Evolutionary conservation across 192 early-diverging fungal genomes (phyloP).

Genomic region (Coemansia sp.): DNA sequence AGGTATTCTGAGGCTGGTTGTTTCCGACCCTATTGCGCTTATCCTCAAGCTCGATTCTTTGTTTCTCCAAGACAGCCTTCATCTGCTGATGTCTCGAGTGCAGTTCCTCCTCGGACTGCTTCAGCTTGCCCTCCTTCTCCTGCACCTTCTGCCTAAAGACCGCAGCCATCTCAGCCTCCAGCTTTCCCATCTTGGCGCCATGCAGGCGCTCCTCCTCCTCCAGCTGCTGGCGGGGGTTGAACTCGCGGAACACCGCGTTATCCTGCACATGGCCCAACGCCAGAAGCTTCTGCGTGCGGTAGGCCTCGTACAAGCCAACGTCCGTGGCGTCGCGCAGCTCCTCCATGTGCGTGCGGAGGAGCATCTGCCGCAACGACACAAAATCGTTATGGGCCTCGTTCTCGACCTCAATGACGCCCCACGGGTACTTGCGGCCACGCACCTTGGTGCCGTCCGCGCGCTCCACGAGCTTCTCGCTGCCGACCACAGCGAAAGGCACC

Average conservation of each 20-base stretch:
- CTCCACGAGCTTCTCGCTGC: slow-evolving; percentile 80
- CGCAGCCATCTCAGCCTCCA: slow-evolving; percentile 97
- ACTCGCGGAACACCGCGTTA: slow-evolving; percentile 74
- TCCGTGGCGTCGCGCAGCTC: slow-evolving; percentile 93
- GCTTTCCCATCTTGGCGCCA: slow-evolving; percentile 91
- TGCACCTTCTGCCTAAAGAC: slow-evolving; percentile 98
- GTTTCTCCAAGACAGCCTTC: slow-evolving; percentile 94
- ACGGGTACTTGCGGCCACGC: slow-evolving; percentile 87
- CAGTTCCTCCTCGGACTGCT: slow-evolving; percentile 94
- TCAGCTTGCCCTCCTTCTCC: slow-evolving; percentile 97
- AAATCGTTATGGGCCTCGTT: slow-evolving; percentile 96
- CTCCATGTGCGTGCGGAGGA: slow-evolving; percentile 90
- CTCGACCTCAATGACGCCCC: slow-evolving; percentile 95
- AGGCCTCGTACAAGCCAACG: slow-evolving; percentile 87
- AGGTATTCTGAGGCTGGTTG: neutral
- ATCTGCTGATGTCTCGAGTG: slow-evolving; percentile 95
- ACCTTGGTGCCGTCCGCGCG: slow-evolving; percentile 78
- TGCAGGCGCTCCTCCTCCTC: slow-evolving; percentile 92
- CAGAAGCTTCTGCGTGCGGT: slow-evolving; percentile 90
- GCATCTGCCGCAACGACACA: slow-evolving; percentile 87
- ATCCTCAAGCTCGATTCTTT: slow-evolving; percentile 91
- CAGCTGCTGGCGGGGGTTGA: slow-evolving; percentile 73
- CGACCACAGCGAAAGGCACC: slow-evolving; percentile 92
- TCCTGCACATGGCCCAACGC: slow-evolving; percentile 83
- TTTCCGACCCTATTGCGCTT: slow-evolving; percentile 79